Evolutionary conservation across 306 rosid species (phyloP), one percentile per base, ranked within the genome.

Genomic region (Coriaria nepalensis): DNA sequence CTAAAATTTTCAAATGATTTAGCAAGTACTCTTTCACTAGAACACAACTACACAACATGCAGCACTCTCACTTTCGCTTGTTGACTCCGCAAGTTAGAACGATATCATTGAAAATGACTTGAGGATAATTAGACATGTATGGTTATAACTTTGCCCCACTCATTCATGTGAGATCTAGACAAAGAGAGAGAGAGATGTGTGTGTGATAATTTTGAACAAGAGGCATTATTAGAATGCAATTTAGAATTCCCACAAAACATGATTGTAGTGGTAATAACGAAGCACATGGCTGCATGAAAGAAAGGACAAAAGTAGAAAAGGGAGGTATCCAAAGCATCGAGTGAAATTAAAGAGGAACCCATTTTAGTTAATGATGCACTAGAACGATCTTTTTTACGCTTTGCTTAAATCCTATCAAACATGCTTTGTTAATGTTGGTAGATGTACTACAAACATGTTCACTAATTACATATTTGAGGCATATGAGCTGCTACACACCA

Each of bases 241-340:
- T 68, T 61, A 57, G 57, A 64, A 61, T 67, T 68, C 63, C 57
- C 54, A 60, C 47, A 15, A 57, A 62, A 38, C 62, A 78, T 65
- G 62, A 78, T 75, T 63, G 65, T 55, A 8, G 34, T 54, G 55
- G 57, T 72, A 65, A 75, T 78, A 53, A 75, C 63, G 3, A 29
- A 57, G 62, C 93, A 76, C 93, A 82, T 82, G 93, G 57, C 55
- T 68, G 76, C 78, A 67, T 73, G 83, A 69, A 65, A 63, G n/a
- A 50, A 53, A 42, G 4, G 29, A n/a, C n/a, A n/a, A n/a, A n/a
- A n/a, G 29, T 9, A 61, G 49, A 52, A 43, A 10, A 63, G 37
- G 39, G 50, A n/a, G 53, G 68, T 57, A 63, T 60, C 66, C 48
- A 49, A 72, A 55, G 75, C 37, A 5, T 6, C 10, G 6, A 40